Evolutionary conservation across 129 eudicot genomes (phyloP).

Genomic region (Ambrosia trifida): DNA sequence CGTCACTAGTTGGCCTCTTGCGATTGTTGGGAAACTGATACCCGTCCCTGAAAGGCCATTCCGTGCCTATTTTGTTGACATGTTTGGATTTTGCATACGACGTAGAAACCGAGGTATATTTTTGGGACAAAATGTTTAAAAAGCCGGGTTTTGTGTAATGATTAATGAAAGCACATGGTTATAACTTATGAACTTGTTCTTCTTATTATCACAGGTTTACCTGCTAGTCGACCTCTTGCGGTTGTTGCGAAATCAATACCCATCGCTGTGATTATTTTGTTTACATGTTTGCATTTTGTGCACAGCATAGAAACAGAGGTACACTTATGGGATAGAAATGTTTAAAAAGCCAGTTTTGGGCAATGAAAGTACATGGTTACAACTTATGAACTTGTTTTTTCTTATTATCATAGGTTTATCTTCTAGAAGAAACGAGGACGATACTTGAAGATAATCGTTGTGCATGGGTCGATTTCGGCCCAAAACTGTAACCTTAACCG

Average conservation of each 20-base stretch:
- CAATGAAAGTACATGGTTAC: neutral
- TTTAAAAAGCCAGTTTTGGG: neutral
- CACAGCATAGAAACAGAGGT: too few species aligned
- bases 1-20: too few species aligned
- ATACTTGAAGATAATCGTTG: conserved; percentile 8
- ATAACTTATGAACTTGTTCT: neutral
- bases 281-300: too few species aligned
- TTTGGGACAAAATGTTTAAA: too few species aligned
- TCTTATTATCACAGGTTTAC: too few species aligned
- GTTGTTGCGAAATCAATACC: too few species aligned
- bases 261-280: too few species aligned
- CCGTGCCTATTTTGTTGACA: conserved; percentile 37
- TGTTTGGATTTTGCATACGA: neutral
- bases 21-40: conserved; percentile 55
- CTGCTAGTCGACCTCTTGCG: too few species aligned
- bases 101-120: conserved; percentile 25
- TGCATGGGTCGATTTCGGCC: neutral
- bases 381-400: neutral
- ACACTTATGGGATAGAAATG: too few species aligned
- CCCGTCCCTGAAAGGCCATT: conserved; percentile 58
- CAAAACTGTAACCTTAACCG: neutral
- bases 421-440: conserved; percentile 21
- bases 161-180: neutral
- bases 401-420: conserved; percentile 22
- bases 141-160: too few species aligned